phyloP scores from a whole-genome alignment of 306 rosid genomes.

The Mimosa pudica region DNA sequence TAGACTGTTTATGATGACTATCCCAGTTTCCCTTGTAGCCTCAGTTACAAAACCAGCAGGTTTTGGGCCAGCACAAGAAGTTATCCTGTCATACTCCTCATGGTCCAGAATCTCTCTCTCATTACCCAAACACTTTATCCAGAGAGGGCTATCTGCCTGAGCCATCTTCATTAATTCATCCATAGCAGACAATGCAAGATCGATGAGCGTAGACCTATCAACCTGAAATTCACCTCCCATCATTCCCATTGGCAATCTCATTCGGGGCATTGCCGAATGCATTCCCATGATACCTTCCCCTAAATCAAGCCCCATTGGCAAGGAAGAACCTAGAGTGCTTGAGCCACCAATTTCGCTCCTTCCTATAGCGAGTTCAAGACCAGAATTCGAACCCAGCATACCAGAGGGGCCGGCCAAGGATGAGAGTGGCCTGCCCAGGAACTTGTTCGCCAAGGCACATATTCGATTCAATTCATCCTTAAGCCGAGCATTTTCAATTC shows the following conservation, averaged over 20 bases:
- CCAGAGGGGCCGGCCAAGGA: conserved; percentile 44
- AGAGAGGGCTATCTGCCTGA: conserved; percentile 58
- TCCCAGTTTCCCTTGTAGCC: conserved; percentile 58
- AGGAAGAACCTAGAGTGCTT: conserved; percentile 35
- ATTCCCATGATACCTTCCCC: conserved; percentile 54
- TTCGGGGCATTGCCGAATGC: conserved; percentile 38
- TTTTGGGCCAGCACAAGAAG: conserved; percentile 50
- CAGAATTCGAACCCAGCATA: conserved; percentile 41
- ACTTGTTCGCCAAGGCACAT: conserved; percentile 56
- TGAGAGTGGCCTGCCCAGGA: conserved; percentile 67
- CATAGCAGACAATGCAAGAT: conserved; percentile 76
- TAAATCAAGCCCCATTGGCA: conserved; percentile 63
- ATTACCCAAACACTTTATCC: conserved; percentile 65
- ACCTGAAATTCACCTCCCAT: conserved; percentile 43
- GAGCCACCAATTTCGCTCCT: conserved; percentile 57
- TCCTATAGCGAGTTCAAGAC: conserved; percentile 73
- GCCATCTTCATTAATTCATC: conserved; percentile 75
- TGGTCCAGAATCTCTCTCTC: conserved; percentile 58
- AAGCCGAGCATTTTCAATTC: conserved; percentile 35
- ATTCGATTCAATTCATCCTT: conserved; percentile 70
- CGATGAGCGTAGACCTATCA: conserved; percentile 50
- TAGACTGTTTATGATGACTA: conserved; percentile 53
- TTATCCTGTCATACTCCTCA: conserved; percentile 64
- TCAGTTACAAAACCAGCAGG: conserved; percentile 57
- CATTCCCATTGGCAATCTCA: conserved; percentile 46